These are phyloP conservation scores for Theileria sp. DNA, from an alignment of 169 alveolate species.

Conservation along the genomic window DNA sequence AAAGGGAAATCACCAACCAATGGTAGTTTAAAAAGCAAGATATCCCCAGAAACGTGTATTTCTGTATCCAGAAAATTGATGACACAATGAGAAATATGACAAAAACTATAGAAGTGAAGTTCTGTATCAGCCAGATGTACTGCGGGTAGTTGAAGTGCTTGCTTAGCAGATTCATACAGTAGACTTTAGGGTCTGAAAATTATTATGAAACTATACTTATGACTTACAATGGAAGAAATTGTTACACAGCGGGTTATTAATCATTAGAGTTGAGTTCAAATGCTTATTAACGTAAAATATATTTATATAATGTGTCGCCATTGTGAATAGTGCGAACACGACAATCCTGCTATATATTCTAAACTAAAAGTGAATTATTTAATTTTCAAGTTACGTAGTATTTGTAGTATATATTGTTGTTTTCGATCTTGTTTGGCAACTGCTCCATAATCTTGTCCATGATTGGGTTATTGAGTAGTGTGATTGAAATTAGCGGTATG, in stretches of 20 bases:
- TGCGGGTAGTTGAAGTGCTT: background rate
- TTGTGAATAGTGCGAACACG: slow-evolving; percentile 17
- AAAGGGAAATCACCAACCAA: slow-evolving; percentile 32
- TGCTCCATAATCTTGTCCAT: slow-evolving; percentile 44
- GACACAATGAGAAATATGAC: slow-evolving; percentile 32
- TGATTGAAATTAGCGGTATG: slow-evolving; percentile 42
- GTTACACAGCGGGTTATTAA: background rate
- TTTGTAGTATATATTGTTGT: background rate
- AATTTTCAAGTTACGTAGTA: slow-evolving; percentile 4
- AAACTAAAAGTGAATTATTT: slow-evolving; percentile 24
- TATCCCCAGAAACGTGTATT: slow-evolving; percentile 9
- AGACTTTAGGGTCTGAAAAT: background rate
- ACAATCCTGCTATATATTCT: slow-evolving; percentile 38
- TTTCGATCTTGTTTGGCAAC: slow-evolving; percentile 47
- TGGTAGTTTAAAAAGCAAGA: slow-evolving; percentile 17
- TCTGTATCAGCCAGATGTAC: slow-evolving; percentile 22
- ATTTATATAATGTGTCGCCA: slow-evolving; percentile 15
- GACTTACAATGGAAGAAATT: slow-evolving; percentile 19
- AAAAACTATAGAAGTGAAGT: slow-evolving; percentile 25
- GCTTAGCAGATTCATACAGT: background rate
- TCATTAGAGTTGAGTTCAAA: background rate
- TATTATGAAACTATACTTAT: background rate
- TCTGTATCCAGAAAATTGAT: slow-evolving; percentile 59
- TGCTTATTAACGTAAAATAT: slow-evolving; percentile 7
- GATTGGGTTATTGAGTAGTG: slow-evolving; percentile 56